phyloP scores from a whole-genome alignment of 345 rosid genomes.

The Aegle marmelos region DNA sequence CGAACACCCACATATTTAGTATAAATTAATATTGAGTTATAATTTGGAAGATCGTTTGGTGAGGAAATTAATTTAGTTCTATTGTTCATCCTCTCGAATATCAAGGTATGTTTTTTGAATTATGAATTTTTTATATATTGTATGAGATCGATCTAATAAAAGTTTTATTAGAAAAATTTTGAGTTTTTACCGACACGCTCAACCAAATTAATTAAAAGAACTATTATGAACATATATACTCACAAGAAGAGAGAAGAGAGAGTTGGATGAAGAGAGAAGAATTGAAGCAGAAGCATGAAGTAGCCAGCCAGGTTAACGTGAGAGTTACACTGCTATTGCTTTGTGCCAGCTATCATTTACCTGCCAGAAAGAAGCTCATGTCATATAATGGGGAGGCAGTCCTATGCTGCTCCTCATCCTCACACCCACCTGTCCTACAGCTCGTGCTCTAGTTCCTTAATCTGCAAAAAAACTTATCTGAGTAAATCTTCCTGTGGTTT shows the following conservation, averaged over 20 bases:
- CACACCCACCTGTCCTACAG: constrained; percentile 5
- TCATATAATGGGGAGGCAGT: neutral
- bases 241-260: neutral
- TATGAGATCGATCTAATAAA: no score
- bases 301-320: constrained; percentile 41
- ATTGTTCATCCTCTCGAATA: no score
- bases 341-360: constrained; percentile 17
- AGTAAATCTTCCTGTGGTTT: neutral
- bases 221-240: no score
- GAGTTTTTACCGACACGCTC: no score
- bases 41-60: no score
- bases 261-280: neutral
- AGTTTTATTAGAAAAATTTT: no score
- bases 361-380: constrained; percentile 58
- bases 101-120: no score
- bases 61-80: no score
- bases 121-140: no score
- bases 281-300: constrained; percentile 13
- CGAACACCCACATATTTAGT: no score
- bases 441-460: no score
- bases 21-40: no score
- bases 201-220: neutral
- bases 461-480: neutral
- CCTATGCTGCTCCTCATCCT: constrained; percentile 16
- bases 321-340: constrained; percentile 7